Percentiles rank a stretch among this genome's conserved stretches.
These are phyloP conservation scores for Tylopilus subfusipes DNA, from an alignment of 768 basidiomycete genomes.

Conservation along the genomic window DNA sequence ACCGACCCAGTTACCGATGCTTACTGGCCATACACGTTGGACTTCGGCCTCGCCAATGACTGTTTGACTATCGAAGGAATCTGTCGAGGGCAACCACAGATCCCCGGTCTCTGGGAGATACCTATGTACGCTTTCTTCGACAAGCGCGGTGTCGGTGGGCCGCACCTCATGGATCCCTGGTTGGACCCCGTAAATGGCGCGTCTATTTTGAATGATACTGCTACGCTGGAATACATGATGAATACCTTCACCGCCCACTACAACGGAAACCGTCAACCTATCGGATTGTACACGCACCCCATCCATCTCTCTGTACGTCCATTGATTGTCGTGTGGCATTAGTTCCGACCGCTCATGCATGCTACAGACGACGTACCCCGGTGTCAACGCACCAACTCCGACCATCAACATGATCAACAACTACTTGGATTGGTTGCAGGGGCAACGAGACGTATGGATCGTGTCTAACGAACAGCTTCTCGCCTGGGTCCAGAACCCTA, in stretches of 20 bases:
- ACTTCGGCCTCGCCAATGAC: conserved; percentile 2
- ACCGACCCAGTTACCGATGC: neutral
- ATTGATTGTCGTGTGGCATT: neutral
- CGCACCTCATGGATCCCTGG: neutral
- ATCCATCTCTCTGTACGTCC: neutral
- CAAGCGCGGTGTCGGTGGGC: neutral
- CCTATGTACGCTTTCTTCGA: neutral
- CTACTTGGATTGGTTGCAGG: conserved; percentile 2
- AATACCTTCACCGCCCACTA: neutral
- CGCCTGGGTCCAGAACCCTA: neutral
- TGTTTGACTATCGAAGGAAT: neutral
- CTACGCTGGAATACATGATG: neutral
- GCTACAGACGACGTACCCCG: neutral
- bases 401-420: conserved; percentile 2
- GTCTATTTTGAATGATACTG: neutral
- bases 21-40: conserved; percentile 7
- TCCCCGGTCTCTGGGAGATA: neutral
- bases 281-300: neutral
- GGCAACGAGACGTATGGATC: neutral
- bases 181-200: neutral
- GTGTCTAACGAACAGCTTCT: neutral
- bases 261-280: neutral
- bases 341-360: neutral
- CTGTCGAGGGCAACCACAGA: neutral
- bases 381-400: neutral